Evolutionary conservation across 2,329 filamentous ascomycete species (phyloP).

Genomic region (Colletotrichum chrysophilum): DNA sequence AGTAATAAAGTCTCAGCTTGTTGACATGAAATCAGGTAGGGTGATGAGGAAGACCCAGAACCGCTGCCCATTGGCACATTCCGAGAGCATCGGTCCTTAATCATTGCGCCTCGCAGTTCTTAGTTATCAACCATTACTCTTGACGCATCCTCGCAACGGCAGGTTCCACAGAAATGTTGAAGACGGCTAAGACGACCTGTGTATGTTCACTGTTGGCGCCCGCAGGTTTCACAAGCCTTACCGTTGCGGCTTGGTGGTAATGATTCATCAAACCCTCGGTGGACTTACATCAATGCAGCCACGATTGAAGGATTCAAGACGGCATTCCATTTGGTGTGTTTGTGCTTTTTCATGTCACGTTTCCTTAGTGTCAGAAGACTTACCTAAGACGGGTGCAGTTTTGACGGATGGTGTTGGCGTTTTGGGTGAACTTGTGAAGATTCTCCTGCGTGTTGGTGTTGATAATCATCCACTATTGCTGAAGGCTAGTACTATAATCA

Average conservation of each 20-base stretch:
- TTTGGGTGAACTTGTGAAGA: background rate
- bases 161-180: background rate
- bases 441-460: background rate
- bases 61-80: background rate
- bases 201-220: background rate
- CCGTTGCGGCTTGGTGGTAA: background rate
- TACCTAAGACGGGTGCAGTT: background rate
- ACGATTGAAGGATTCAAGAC: background rate
- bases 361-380: background rate
- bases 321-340: background rate
- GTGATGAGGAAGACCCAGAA: background rate
- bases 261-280: background rate
- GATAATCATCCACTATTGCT: background rate
- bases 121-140: background rate
- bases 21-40: background rate
- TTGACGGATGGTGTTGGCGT: fast-evolving
- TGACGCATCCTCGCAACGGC: background rate
- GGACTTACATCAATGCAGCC: background rate
- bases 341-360: background rate
- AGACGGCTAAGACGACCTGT: background rate
- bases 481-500: background rate
- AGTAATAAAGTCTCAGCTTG: background rate
- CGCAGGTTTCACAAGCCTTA: background rate
- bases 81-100: background rate
- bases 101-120: background rate